Evolutionary conservation across 495 filamentous ascomycete species (phyloP).

Genomic region (Penicillium pulvis): DNA sequence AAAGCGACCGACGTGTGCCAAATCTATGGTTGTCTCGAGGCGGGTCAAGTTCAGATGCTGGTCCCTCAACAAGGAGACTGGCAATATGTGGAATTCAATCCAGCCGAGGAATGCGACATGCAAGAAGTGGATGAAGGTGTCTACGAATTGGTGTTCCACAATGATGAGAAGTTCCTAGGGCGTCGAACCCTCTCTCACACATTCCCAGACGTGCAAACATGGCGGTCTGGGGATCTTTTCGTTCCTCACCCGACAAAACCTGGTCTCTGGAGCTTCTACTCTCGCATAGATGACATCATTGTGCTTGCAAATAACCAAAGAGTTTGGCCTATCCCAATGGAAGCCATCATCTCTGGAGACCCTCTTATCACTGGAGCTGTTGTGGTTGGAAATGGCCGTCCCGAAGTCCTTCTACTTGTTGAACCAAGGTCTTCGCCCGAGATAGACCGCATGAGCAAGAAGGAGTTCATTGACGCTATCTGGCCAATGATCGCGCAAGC

Average conservation of each 20-base stretch:
- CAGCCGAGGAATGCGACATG: slow-evolving; percentile 44
- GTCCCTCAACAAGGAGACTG: slow-evolving; percentile 41
- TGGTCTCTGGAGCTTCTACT: slow-evolving; percentile 53
- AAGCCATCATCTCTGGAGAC: slow-evolving; percentile 7
- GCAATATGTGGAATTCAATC: slow-evolving; percentile 53
- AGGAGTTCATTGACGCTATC: slow-evolving; percentile 24
- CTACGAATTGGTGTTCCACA: slow-evolving; percentile 46
- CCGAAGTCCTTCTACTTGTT: slow-evolving; percentile 18
- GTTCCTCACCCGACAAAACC: slow-evolving; percentile 48
- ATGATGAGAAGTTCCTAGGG: slow-evolving; percentile 9
- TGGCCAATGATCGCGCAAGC: slow-evolving; percentile 26
- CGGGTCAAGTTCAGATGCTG: slow-evolving; percentile 21
- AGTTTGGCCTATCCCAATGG: slow-evolving; percentile 22
- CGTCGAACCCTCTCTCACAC: slow-evolving; percentile 22
- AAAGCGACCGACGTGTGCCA: slow-evolving; percentile 31
- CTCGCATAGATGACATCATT: slow-evolving; percentile 52
- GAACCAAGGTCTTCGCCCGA: slow-evolving; percentile 15
- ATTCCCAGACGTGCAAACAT: slow-evolving; percentile 39
- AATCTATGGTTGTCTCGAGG: slow-evolving; percentile 32
- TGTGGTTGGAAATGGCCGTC: slow-evolving; percentile 21
- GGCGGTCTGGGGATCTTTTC: slow-evolving; percentile 57
- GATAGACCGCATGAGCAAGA: slow-evolving; percentile 20
- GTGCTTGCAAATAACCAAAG: slow-evolving; percentile 13
- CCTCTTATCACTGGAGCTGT: slow-evolving; percentile 14
- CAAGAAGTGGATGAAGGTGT: slow-evolving; percentile 42